These are phyloP conservation scores for Dicorynia guianensis DNA, from an alignment of 306 rosid genomes.

Conservation along the genomic window DNA sequence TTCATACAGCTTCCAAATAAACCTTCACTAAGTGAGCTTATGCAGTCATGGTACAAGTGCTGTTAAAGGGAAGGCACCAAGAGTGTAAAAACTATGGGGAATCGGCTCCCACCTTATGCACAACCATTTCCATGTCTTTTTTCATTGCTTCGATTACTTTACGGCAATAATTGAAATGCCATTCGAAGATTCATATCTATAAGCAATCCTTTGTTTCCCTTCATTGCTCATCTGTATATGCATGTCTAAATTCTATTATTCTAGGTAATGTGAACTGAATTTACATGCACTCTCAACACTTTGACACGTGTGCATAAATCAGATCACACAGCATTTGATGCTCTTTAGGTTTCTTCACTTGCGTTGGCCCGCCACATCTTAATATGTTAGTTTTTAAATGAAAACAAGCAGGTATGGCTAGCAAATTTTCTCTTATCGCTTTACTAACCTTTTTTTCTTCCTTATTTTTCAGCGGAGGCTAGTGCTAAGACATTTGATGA, in stretches of 20 bases:
- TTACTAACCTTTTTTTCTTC: background rate
- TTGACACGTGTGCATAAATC: constrained; percentile 21
- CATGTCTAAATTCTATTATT: constrained; percentile 27
- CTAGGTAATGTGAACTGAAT: constrained; percentile 19
- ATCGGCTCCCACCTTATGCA: constrained; percentile 61
- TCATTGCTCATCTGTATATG: background rate
- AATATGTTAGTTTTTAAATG: constrained; percentile 12
- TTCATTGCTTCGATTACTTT: constrained; percentile 46
- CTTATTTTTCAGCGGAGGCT: constrained; percentile 6
- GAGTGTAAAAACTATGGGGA: constrained; percentile 42
- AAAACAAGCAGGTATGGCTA: constrained; percentile 15
- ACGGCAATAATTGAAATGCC: constrained; percentile 82
- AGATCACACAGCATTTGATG: constrained; percentile 1
- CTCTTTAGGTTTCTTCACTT: constrained; percentile 9
- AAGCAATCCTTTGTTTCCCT: constrained; percentile 36
- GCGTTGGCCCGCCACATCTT: constrained; percentile 37
- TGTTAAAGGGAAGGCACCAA: constrained; percentile 26
- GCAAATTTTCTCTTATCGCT: constrained; percentile 31
- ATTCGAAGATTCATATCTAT: constrained; percentile 76
- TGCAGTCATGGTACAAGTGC: constrained; percentile 33
- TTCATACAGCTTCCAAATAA: constrained; percentile 43
- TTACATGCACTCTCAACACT: constrained; percentile 1
- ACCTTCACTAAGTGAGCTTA: constrained; percentile 58
- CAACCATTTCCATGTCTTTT: constrained; percentile 52
- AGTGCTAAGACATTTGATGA: constrained; percentile 24